Conservation (phyloP, 352 stramenopile species). For the Globisporangium sylvaticum region DNA sequence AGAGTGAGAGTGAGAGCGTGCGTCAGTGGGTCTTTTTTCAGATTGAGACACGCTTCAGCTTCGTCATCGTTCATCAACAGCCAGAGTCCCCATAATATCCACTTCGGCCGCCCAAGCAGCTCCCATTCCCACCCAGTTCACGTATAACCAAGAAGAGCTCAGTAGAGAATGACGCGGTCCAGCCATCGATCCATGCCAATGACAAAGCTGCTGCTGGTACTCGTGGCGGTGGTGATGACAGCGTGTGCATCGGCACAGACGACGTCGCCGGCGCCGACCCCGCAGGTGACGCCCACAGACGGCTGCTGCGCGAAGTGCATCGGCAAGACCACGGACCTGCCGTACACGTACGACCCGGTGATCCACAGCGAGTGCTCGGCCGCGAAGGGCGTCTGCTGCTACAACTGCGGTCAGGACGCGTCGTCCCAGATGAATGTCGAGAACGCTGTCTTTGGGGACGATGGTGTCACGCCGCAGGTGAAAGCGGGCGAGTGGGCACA, state of each 20-base stretch:
- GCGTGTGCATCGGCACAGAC: background rate
- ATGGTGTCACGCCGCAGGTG: conserved; percentile 54
- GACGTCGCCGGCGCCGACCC: conserved; percentile 11
- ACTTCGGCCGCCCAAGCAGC: background rate
- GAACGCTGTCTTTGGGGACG: conserved; percentile 34
- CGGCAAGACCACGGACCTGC: conserved; percentile 48
- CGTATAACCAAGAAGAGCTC: background rate
- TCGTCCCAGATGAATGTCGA: conserved; percentile 20
- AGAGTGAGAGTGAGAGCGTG: background rate
- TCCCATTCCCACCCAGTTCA: background rate
- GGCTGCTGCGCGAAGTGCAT: conserved; percentile 64
- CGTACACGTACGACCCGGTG: conserved; percentile 67
- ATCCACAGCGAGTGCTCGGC: conserved; percentile 50
- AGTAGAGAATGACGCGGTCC: background rate
- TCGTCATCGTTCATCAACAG: background rate
- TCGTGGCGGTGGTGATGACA: too few species aligned
- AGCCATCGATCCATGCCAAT: background rate
- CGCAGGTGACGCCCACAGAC: conserved; percentile 25
- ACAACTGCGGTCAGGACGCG: conserved; percentile 41
- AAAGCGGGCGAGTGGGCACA: conserved; percentile 37
- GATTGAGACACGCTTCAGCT: conserved; percentile 1
- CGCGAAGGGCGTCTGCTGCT: conserved; percentile 64
- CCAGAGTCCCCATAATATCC: background rate
- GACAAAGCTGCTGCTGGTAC: background rate
- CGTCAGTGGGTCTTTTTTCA: conserved; percentile 1